Percentiles rank a stretch among this genome's conserved stretches.
Conservation (phyloP, 2,329 filamentous ascomycete species). For the Pestalotiopsis sp. region DNA sequence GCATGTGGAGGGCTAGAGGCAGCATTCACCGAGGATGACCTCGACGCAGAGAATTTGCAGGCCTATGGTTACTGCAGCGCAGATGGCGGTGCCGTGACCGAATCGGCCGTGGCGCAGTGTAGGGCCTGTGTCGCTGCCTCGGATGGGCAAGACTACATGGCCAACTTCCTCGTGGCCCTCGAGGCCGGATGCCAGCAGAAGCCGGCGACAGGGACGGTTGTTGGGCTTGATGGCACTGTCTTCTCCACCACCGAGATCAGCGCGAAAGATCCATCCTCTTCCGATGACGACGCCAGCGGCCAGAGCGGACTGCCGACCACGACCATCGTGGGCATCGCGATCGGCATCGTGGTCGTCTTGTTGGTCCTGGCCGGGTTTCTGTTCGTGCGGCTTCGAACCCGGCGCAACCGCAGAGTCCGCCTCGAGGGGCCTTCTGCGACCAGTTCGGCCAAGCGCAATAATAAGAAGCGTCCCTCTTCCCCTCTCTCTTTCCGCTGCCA, state of each 20-base stretch:
- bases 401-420: constrained; percentile 37
- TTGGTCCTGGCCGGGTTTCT: constrained; percentile 39
- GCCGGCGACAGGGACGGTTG: constrained; percentile 36
- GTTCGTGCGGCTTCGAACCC: constrained; percentile 50
- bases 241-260: constrained; percentile 40
- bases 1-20: constrained; percentile 50
- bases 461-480: constrained; percentile 41
- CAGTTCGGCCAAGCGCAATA: constrained; percentile 26
- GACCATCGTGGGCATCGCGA: constrained; percentile 46
- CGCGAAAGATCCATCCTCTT: constrained; percentile 35
- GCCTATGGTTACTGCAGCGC: constrained; percentile 50
- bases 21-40: constrained; percentile 42
- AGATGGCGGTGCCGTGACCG: constrained; percentile 38
- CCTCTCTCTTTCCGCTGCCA: constrained; percentile 56
- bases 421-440: constrained; percentile 23
- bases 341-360: constrained; percentile 40
- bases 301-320: constrained; percentile 35
- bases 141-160: constrained; percentile 43
- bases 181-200: constrained; percentile 53
- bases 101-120: constrained; percentile 41
- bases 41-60: constrained; percentile 34
- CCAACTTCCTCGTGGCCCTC: constrained; percentile 55
- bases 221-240: constrained; percentile 48
- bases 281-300: constrained; percentile 15
- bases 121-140: constrained; percentile 47